Evolutionary conservation across 2,329 filamentous ascomycete species (phyloP).

Genomic region (Apiospora aurea): DNA sequence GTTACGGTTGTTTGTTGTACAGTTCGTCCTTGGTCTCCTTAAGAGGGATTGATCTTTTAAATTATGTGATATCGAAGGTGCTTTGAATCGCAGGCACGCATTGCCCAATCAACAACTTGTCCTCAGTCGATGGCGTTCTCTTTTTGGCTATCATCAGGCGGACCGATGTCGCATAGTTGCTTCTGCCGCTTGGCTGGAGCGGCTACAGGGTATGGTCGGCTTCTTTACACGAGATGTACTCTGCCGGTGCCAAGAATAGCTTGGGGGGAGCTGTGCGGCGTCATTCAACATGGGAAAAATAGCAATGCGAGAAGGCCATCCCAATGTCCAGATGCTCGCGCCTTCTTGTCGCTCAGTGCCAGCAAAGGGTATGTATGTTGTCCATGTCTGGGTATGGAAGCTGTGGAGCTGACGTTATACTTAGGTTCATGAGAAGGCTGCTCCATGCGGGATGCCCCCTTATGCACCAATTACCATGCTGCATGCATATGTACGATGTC

Average conservation of each 20-base stretch:
- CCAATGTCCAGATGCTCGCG: background rate
- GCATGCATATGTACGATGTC: background rate
- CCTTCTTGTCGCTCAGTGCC: background rate
- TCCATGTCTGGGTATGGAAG: background rate
- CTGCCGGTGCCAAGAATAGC: background rate
- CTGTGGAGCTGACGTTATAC: slow-evolving; percentile 13
- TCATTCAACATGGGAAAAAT: background rate
- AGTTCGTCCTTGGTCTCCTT: background rate
- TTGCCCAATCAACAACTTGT: background rate
- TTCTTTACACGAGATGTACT: background rate
- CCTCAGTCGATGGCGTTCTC: background rate
- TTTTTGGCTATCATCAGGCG: background rate
- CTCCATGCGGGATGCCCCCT: background rate
- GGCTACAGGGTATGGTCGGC: background rate
- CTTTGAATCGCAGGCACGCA: background rate
- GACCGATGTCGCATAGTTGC: background rate
- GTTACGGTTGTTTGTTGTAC: background rate
- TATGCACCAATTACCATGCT: background rate
- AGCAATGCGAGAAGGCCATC: background rate
- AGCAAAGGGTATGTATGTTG: background rate
- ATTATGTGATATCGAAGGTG: background rate
- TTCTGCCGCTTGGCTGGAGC: background rate
- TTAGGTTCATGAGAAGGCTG: slow-evolving; percentile 10
- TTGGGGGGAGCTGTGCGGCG: background rate
- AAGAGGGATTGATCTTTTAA: background rate